These are phyloP conservation scores for Chamaecrista fasciculata DNA, from an alignment of 306 rosid species.

Conservation along the genomic window DNA sequence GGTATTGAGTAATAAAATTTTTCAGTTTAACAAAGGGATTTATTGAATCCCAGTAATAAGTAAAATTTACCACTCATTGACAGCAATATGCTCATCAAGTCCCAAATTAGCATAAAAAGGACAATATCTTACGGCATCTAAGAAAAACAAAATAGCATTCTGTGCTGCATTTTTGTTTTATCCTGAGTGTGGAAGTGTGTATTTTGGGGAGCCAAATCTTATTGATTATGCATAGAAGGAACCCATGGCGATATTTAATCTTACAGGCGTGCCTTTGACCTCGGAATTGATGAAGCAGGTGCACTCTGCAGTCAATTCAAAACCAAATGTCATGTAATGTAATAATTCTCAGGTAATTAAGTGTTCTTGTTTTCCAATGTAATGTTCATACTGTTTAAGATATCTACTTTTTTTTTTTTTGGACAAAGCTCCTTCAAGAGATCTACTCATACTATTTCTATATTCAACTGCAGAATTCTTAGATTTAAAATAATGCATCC, in stretches of 20 bases:
- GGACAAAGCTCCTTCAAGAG: no score
- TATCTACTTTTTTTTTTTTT: no score
- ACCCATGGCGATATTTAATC: background rate
- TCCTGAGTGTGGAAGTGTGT: background rate
- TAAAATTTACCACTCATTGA: background rate
- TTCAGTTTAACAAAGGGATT: background rate
- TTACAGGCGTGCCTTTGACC: constrained; percentile 56
- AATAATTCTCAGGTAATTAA: no score
- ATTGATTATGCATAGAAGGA: constrained; percentile 4
- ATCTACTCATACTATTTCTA: no score
- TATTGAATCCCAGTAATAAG: background rate
- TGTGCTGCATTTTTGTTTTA: background rate
- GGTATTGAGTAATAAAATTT: no score
- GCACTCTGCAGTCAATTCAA: constrained; percentile 63
- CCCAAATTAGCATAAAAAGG: background rate
- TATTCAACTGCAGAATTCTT: no score
- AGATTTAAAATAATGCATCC: background rate
- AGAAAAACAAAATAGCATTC: background rate
- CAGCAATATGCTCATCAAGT: background rate
- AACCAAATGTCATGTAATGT: constrained; percentile 21
- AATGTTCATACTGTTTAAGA: no score
- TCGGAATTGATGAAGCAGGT: constrained; percentile 47
- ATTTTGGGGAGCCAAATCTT: background rate
- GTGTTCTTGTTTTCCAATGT: constrained; percentile 4
- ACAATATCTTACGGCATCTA: background rate